Evolutionary conservation across 2,329 filamentous ascomycete species (phyloP).

Genomic region (Pseudogymnoascus sp.): DNA sequence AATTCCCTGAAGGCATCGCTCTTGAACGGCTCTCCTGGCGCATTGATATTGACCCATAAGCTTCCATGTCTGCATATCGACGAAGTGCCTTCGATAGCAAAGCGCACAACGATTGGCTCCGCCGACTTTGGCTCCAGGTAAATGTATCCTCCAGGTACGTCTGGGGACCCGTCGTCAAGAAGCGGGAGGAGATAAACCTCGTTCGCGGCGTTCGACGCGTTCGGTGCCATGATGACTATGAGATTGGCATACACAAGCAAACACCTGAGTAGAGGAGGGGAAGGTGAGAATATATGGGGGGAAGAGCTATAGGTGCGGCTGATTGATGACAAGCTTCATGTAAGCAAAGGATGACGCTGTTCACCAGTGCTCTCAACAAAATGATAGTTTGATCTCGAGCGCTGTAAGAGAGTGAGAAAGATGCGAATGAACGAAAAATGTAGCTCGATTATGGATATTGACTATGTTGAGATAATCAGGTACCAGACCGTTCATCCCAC

Average conservation of each 20-base stretch:
- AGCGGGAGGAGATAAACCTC: slow-evolving; percentile 83
- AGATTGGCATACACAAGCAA: not conserved
- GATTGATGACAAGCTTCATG: slow-evolving; percentile 5
- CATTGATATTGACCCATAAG: slow-evolving; percentile 92
- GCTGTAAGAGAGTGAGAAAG: not conserved
- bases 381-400: not conserved
- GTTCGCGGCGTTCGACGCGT: slow-evolving; percentile 54
- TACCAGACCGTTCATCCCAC: not conserved
- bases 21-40: slow-evolving; percentile 64
- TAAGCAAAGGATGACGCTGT: slow-evolving; percentile 4
- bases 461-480: slow-evolving; percentile 5
- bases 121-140: slow-evolving; percentile 71
- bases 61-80: slow-evolving; percentile 92
- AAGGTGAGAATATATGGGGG: not conserved
- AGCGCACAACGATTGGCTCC: slow-evolving; percentile 72
- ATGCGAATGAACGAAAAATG: not conserved
- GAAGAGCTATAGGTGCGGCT: not conserved
- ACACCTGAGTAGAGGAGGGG: not conserved
- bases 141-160: slow-evolving; percentile 83
- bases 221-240: slow-evolving; percentile 41
- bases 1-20: slow-evolving; percentile 77
- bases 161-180: slow-evolving; percentile 86
- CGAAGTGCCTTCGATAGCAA: slow-evolving; percentile 88
- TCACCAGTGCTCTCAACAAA: not conserved
- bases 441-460: not conserved